Base-by-base conservation (phyloP, 2,329 filamentous ascomycete species). In the Sphaerulina vaccinii region DNA sequence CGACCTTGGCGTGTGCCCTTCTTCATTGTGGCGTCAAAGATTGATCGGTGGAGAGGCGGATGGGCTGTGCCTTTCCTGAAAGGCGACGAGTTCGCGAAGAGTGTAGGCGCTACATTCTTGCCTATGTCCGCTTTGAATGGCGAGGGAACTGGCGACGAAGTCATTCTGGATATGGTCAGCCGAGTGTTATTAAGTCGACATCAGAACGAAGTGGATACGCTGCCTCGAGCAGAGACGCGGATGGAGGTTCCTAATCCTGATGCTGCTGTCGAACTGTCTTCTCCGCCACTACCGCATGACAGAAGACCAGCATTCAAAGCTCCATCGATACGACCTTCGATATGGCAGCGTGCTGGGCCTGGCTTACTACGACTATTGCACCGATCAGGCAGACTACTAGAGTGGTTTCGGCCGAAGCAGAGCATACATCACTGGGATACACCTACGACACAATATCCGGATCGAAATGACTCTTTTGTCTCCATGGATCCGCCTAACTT, bases 1-100 rank as follows among this genome's bases (percentile, higher is more conserved):
- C 51, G 39, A 9, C 50, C 44, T 16, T 37, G 29, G 23, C 51
- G 46, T 3, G 37, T 45, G 10, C 46, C 51, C 1, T 33, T 54
- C 35, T 49, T 54, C 27, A 42, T 49, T 2, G 47, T 54, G 10
- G 51, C 51, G 18, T 38, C 41, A 13, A 48, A 47, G 24, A 41
- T 49, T 35, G 51, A 54, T 39, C 45, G 51, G 23, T 54, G 51
- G 51, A 40, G 47, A 23, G 52, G 52, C 21, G 47, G 48, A 27
- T 47, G 47, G 52, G 48, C 42, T 11, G 52, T 54, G 13, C 33
- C 51, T 13, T 24, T 29, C 18, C 24, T 29, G 5, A 18, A 40
- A 38, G 51, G 45, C 16, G 45, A 54, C 11, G 46, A 45, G 27
- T 45, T 54, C 24, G 46, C 45, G 6, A 41, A 24, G 11, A 22